A percentile compares a stretch with the other conserved stretches of the same genome.
phyloP scores from a whole-genome alignment of 169 alveolate genomes.

The Plasmodium relictum region DNA sequence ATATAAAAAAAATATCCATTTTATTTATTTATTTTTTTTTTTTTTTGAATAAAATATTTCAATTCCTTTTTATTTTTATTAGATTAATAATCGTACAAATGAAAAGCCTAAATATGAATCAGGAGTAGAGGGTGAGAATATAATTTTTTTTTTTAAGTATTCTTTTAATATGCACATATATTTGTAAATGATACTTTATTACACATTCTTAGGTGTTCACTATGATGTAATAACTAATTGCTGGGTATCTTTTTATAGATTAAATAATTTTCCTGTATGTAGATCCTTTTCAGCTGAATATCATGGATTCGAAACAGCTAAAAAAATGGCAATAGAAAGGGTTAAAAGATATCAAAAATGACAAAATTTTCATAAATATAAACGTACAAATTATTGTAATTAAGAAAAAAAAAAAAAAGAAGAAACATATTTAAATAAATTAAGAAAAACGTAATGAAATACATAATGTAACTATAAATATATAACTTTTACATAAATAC shows the following conservation, averaged over 20 bases:
- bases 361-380: background rate
- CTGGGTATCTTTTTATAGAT: conserved; percentile 64
- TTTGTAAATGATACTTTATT: background rate
- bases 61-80: background rate
- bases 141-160: background rate
- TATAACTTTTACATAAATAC: too few species aligned
- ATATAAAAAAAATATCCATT: background rate
- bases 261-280: conserved; percentile 65
- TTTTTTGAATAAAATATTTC: background rate
- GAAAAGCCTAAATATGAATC: conserved; percentile 50
- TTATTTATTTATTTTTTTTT: conserved; percentile 4
- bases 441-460: too few species aligned
- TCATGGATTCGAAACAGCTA: conserved; percentile 77
- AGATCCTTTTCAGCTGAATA: conserved; percentile 76
- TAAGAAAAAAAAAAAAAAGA: too few species aligned
- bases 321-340: conserved; percentile 55
- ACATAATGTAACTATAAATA: too few species aligned
- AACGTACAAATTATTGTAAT: too few species aligned
- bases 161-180: background rate
- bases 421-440: too few species aligned
- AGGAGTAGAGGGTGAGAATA: conserved; percentile 51
- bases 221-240: conserved; percentile 67
- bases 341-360: conserved; percentile 33
- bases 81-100: conserved; percentile 27
- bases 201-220: conserved; percentile 42